Evolutionary conservation across 495 filamentous ascomycete genomes (phyloP).

Genomic region (Trichoderma parareesei): DNA sequence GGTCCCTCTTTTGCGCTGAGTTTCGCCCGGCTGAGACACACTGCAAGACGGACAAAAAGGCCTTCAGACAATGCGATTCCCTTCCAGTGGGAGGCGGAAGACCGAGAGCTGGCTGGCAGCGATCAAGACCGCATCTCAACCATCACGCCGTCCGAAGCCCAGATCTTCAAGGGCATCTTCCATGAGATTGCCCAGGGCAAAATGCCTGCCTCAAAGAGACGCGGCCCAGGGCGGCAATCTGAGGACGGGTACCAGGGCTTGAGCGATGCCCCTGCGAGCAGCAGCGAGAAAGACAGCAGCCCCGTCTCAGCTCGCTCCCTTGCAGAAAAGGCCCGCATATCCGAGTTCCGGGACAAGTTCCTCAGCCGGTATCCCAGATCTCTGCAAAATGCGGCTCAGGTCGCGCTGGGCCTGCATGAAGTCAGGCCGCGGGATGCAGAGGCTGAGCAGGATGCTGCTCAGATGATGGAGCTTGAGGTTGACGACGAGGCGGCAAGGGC

Average conservation of each 20-base stretch:
- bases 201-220: not conserved
- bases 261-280: slow-evolving; percentile 15
- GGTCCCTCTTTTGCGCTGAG: not conserved
- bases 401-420: slow-evolving; percentile 11
- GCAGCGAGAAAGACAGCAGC: slow-evolving; percentile 1
- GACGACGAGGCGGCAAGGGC: not conserved
- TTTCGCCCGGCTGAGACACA: not conserved
- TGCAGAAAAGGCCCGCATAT: not conserved
- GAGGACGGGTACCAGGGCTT: not conserved
- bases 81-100: not conserved
- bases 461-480: slow-evolving; percentile 14
- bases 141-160: slow-evolving; percentile 48
- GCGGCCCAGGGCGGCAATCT: not conserved
- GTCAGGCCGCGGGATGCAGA: not conserved
- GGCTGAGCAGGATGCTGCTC: not conserved
- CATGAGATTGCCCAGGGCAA: slow-evolving; percentile 36
- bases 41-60: not conserved
- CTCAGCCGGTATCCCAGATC: slow-evolving; percentile 11
- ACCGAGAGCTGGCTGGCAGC: not conserved
- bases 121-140: slow-evolving; percentile 24
- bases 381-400: slow-evolving; percentile 11
- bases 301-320: not conserved
- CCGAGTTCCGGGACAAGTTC: slow-evolving; percentile 2
- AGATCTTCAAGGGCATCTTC: slow-evolving; percentile 52
- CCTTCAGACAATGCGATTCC: not conserved